Evolutionary conservation across 202 grass and related monocot species (phyloP).

Genomic region (Eragrostis tef): DNA sequence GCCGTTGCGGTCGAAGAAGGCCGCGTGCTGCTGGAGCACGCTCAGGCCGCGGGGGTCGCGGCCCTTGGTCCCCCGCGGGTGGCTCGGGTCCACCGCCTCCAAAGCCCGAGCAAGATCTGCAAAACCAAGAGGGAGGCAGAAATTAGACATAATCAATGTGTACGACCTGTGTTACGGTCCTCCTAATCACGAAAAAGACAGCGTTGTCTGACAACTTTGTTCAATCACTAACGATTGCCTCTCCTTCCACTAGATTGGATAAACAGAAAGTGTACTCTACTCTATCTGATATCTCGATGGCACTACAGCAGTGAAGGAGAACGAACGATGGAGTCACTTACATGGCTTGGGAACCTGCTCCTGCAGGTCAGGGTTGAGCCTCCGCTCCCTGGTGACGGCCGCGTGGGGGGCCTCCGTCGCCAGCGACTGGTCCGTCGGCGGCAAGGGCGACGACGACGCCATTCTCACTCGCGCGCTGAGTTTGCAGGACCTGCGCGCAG

Average conservation of each 20-base stretch:
- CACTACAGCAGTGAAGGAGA: not conserved
- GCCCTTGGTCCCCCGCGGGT: conserved; percentile 54
- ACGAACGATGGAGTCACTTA: not conserved
- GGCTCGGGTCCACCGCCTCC: conserved; percentile 62
- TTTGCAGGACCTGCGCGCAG: conserved; percentile 32
- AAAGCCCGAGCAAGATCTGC: conserved; percentile 69
- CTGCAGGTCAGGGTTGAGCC: conserved; percentile 61
- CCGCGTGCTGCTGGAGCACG: conserved; percentile 70
- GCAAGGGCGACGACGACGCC: conserved; percentile 3
- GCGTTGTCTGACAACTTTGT: not conserved
- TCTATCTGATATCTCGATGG: not conserved
- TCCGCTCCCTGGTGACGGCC: conserved; percentile 54
- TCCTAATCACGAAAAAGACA: not conserved
- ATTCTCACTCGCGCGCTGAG: conserved; percentile 14
- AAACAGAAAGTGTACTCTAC: too few species aligned
- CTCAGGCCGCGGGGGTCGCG: conserved; percentile 54
- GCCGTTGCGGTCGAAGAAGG: conserved; percentile 75
- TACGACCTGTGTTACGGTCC: conserved; percentile 4
- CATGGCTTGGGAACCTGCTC: conserved; percentile 67
- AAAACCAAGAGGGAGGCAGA: not conserved
- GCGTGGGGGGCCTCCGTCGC: conserved; percentile 55
- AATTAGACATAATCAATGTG: not conserved
- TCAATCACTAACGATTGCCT: not conserved
- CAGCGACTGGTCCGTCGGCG: conserved; percentile 37
- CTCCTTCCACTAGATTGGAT: not conserved